Conservation (phyloP, 192 early-diverging fungal species). For the Obelidium mucronatum region DNA sequence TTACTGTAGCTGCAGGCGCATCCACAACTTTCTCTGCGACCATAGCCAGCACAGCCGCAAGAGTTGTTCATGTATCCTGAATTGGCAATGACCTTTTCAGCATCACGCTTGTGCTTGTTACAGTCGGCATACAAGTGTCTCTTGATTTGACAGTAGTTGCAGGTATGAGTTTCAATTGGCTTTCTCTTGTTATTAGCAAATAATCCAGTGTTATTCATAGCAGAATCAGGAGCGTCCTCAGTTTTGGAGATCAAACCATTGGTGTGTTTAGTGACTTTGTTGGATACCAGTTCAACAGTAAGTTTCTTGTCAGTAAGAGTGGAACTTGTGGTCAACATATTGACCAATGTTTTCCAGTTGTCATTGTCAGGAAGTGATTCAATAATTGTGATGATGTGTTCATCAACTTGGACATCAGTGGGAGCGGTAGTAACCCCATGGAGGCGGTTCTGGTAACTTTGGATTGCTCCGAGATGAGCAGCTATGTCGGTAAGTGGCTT, state of each 20-base stretch:
- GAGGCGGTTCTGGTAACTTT: not conserved
- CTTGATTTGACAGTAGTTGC: not conserved
- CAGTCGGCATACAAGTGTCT: not conserved
- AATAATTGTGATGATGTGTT: conserved; percentile 6
- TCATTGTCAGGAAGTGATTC: not conserved
- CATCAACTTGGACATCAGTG: not conserved
- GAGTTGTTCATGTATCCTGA: too few relatives aligned
- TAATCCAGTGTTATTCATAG: not conserved
- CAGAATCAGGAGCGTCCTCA: not conserved
- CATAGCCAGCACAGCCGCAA: too few relatives aligned
- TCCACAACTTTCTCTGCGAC: too few relatives aligned
- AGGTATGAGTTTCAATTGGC: not conserved
- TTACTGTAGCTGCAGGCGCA: too few relatives aligned
- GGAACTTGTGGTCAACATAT: not conserved
- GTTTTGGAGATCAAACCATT: not conserved
- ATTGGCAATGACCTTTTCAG: too few relatives aligned
- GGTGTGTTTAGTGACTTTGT: not conserved
- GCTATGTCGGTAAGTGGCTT: not conserved
- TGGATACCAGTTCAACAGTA: not conserved
- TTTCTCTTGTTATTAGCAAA: not conserved
- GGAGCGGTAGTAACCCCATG: not conserved
- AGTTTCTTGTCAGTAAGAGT: not conserved
- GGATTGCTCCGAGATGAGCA: not conserved
- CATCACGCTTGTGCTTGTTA: too few relatives aligned
- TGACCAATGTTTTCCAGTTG: not conserved